Conservation (phyloP, 805 yeast species). For the Wickerhamiella dianesei region DNA sequence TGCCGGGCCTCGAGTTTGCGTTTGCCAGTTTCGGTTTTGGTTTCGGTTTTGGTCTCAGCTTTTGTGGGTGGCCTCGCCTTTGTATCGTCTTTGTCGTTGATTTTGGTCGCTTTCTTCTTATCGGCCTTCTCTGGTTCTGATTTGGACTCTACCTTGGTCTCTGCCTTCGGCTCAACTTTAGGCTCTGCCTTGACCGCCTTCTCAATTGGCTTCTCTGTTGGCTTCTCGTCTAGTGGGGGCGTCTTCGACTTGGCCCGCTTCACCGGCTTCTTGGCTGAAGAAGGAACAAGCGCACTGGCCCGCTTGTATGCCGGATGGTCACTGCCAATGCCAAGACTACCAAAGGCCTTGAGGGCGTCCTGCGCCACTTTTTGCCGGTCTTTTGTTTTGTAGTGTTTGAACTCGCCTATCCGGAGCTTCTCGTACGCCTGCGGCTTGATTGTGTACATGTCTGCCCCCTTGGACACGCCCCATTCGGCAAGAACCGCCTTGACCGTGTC, state of each 20-base stretch:
- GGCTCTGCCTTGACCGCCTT: not conserved
- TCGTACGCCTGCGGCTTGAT: constrained; percentile 22
- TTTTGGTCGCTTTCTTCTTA: too few relatives aligned
- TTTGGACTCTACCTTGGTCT: not conserved
- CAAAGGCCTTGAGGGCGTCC: constrained; percentile 23
- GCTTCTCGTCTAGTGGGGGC: too few relatives aligned
- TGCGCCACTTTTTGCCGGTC: constrained; percentile 23
- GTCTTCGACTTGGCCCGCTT: not conserved
- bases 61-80: too few relatives aligned
- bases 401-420: constrained; percentile 27
- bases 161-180: not conserved
- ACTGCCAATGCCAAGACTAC: constrained; percentile 19
- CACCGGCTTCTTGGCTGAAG: not conserved
- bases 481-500: constrained; percentile 24
- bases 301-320: constrained; percentile 16
- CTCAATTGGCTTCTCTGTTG: not conserved
- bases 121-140: constrained; percentile 6
- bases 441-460: constrained; percentile 16
- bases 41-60: not conserved
- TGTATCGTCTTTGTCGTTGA: too few relatives aligned
- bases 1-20: not conserved
- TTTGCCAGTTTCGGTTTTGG: not conserved
- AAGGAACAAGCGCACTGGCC: not conserved
- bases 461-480: constrained; percentile 21
- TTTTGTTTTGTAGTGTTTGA: constrained; percentile 25